Evolutionary conservation across 2,329 filamentous ascomycete genomes (phyloP).

Genomic region (Aspergillus ochraceoroseus): DNA sequence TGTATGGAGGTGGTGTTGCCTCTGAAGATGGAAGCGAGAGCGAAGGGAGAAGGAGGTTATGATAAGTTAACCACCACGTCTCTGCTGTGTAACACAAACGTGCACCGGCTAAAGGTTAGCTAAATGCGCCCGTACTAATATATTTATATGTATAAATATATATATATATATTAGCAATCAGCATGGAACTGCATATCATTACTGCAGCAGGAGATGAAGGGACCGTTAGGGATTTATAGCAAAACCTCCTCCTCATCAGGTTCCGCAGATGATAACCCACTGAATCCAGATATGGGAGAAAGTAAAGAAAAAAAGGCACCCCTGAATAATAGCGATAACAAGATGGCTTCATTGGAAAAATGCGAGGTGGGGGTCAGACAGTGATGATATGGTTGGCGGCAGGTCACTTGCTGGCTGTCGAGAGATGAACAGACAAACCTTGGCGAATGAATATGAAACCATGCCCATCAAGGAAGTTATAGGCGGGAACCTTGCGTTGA

Average conservation of each 20-base stretch:
- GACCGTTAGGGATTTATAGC: conserved; percentile 10
- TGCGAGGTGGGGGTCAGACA: conserved; percentile 12
- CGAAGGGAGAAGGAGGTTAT: neutral
- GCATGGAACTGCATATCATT: conserved; percentile 6
- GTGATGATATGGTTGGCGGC: conserved; percentile 15
- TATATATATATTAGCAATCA: conserved; percentile 9
- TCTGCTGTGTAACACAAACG: too few species aligned
- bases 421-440: conserved; percentile 14
- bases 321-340: too few species aligned
- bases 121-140: too few species aligned
- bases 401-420: conserved; percentile 10
- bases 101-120: too few species aligned
- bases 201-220: conserved; percentile 1
- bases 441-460: conserved; percentile 20
- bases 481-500: conserved; percentile 25
- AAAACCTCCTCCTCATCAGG: too few species aligned
- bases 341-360: too few species aligned
- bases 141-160: too few species aligned
- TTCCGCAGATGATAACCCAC: conserved; percentile 9
- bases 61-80: neutral
- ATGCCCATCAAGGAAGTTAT: conserved; percentile 27
- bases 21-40: too few species aligned
- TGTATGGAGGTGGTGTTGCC: too few species aligned
- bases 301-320: too few species aligned
- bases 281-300: conserved; percentile 3